Percentiles rank a stretch among this genome's conserved stretches.
Conservation (phyloP, 2,329 filamentous ascomycete genomes). For the Aspergillus versicolor region DNA sequence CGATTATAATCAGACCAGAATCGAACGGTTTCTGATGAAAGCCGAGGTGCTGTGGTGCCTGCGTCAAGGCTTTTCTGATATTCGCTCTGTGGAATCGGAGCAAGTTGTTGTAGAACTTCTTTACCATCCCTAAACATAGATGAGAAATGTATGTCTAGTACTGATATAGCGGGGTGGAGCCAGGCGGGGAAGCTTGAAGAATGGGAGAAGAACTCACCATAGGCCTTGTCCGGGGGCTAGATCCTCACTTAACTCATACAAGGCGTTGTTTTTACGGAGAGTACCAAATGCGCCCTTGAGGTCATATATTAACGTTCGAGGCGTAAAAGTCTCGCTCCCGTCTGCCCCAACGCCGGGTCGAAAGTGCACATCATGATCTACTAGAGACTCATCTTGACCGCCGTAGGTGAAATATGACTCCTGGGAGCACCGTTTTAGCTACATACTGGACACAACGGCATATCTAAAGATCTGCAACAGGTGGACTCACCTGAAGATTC, state of each 20-base stretch:
- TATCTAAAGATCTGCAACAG: neutral
- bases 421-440: conserved; percentile 44
- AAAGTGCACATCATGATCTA: conserved; percentile 88
- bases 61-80: conserved; percentile 80
- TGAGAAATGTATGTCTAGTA: neutral
- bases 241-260: conserved; percentile 66
- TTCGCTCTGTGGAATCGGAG: conserved; percentile 65
- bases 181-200: neutral
- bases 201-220: conserved; percentile 39
- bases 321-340: conserved; percentile 87
- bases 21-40: conserved; percentile 71
- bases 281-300: conserved; percentile 91
- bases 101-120: conserved; percentile 66
- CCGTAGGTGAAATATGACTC: conserved; percentile 97
- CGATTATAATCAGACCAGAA: conserved; percentile 98
- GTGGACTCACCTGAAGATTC: conserved; percentile 75
- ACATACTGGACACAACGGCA: neutral
- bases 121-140: conserved; percentile 58
- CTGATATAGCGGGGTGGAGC: neutral
- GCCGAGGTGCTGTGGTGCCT: conserved; percentile 61
- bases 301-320: conserved; percentile 89
- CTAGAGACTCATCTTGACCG: conserved; percentile 61
- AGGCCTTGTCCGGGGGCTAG: conserved; percentile 37
- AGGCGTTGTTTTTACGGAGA: conserved; percentile 78
- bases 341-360: conserved; percentile 77